phyloP scores from a whole-genome alignment of 1,139 yeast species.

The Geotrichum australiense region DNA sequence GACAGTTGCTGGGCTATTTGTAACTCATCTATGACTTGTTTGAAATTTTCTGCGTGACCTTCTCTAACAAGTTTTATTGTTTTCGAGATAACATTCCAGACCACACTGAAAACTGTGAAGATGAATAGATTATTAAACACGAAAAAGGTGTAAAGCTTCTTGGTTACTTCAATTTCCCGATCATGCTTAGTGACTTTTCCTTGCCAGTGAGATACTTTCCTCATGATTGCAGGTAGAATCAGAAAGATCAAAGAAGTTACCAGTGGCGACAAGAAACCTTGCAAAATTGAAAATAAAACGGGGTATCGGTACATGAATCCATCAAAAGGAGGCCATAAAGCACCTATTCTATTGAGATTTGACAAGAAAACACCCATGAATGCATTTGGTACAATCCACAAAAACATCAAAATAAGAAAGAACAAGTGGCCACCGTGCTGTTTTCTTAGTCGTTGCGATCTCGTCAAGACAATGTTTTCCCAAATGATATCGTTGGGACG shows the following conservation, averaged over 20 bases:
- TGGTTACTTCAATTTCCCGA: constrained; percentile 36
- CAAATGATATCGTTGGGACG: constrained; percentile 36
- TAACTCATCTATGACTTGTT: constrained; percentile 24
- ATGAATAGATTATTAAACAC: constrained; percentile 36
- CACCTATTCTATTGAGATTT: constrained; percentile 35
- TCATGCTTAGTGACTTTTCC: constrained; percentile 35
- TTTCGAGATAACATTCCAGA: constrained; percentile 35
- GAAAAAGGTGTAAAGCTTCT: constrained; percentile 36
- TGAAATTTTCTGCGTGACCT: constrained; percentile 23
- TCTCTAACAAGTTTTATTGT: constrained; percentile 27
- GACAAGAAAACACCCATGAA: constrained; percentile 38
- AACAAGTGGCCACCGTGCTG: constrained; percentile 34
- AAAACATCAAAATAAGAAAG: constrained; percentile 28
- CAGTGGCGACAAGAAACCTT: constrained; percentile 37
- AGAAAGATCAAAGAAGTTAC: constrained; percentile 34
- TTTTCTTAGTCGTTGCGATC: constrained; percentile 30
- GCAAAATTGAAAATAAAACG: constrained; percentile 33
- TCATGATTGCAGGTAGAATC: constrained; percentile 34
- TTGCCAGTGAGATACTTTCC: constrained; percentile 36
- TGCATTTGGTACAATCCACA: constrained; percentile 40
- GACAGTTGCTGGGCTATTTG: constrained; percentile 32
- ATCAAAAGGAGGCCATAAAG: constrained; percentile 34
- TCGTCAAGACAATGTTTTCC: constrained; percentile 32
- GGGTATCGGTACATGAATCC: constrained; percentile 28
- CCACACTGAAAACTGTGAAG: constrained; percentile 36